Evolutionary conservation across 2,329 filamentous ascomycete genomes (phyloP).

Genomic region (Emericellopsis cladophorae): DNA sequence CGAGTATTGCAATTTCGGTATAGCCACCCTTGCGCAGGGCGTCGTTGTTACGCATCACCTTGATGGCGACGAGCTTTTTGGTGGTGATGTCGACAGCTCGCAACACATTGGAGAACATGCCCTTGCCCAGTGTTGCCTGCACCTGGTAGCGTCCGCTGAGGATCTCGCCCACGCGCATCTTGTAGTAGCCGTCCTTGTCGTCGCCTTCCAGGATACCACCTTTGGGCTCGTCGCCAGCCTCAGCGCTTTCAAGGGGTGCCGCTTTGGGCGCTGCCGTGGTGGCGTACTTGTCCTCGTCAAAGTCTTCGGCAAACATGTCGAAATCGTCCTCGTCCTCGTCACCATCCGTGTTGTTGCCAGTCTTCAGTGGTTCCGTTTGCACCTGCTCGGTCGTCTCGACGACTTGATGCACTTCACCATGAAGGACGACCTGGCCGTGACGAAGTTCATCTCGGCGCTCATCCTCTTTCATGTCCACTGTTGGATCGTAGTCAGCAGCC

Average conservation of each 20-base stretch:
- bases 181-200: conserved; percentile 93
- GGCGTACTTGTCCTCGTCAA: conserved; percentile 54
- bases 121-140: conserved; percentile 75
- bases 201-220: conserved; percentile 83
- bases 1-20: conserved; percentile 87
- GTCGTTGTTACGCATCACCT: conserved; percentile 95
- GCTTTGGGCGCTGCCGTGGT: conserved; percentile 27
- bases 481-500: conserved; percentile 89
- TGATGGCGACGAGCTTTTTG: conserved; percentile 77
- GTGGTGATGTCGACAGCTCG: conserved; percentile 68
- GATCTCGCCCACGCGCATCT: conserved; percentile 82
- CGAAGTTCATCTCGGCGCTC: conserved; percentile 56
- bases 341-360: conserved; percentile 23
- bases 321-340: conserved; percentile 59
- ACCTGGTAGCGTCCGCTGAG: conserved; percentile 84
- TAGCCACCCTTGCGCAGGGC: conserved; percentile 82
- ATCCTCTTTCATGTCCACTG: conserved; percentile 78
- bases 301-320: conserved; percentile 84
- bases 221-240: conserved; percentile 43
- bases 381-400: conserved; percentile 10
- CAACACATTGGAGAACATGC: conserved; percentile 95
- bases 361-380: conserved; percentile 14
- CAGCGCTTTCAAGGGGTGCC: conserved; percentile 25
- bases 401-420: conserved; percentile 25
- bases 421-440: conserved; percentile 39